Conservation (phyloP, 768 basidiomycete species). For the Favolaschia claudopus region DNA sequence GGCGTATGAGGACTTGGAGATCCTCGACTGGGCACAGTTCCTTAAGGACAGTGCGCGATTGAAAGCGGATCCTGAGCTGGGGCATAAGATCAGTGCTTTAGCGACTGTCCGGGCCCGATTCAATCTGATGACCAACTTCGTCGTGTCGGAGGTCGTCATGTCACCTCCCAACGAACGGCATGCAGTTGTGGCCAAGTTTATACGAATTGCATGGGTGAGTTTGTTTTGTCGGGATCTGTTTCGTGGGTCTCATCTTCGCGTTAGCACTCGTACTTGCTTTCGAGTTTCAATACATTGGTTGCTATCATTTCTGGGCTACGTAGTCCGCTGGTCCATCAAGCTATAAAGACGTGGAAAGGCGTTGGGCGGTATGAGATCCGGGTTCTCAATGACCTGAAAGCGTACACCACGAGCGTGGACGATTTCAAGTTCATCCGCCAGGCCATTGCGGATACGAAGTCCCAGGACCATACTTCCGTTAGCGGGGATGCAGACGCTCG, state of each 20-base stretch:
- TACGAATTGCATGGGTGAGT: slow-evolving; percentile 85
- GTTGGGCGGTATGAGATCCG: slow-evolving; percentile 76
- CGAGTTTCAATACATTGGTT: slow-evolving; percentile 80
- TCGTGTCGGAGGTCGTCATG: slow-evolving; percentile 80
- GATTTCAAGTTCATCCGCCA: slow-evolving; percentile 82
- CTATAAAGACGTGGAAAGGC: slow-evolving; percentile 73
- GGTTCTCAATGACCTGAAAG: slow-evolving; percentile 75
- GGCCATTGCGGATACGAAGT: slow-evolving; percentile 72
- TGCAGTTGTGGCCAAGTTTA: slow-evolving; percentile 76
- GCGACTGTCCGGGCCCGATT: slow-evolving; percentile 82
- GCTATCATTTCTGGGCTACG: slow-evolving; percentile 83
- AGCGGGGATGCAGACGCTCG: slow-evolving; percentile 48
- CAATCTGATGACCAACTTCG: slow-evolving; percentile 84
- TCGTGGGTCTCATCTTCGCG: slow-evolving; percentile 1
- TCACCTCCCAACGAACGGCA: slow-evolving; percentile 73
- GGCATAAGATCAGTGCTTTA: slow-evolving; percentile 74
- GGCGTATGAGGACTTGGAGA: slow-evolving; percentile 66
- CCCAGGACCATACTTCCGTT: slow-evolving; percentile 65
- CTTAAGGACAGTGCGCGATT: slow-evolving; percentile 75
- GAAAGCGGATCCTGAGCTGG: slow-evolving; percentile 66
- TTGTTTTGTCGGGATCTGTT: background rate
- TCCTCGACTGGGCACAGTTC: slow-evolving; percentile 86
- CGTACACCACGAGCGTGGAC: slow-evolving; percentile 65
- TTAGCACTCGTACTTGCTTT: slow-evolving; percentile 82
- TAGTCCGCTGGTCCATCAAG: slow-evolving; percentile 70